Evolutionary conservation across 1,284 basidiomycete genomes (phyloP).

Genomic region (Apiotrichum gamsii): DNA sequence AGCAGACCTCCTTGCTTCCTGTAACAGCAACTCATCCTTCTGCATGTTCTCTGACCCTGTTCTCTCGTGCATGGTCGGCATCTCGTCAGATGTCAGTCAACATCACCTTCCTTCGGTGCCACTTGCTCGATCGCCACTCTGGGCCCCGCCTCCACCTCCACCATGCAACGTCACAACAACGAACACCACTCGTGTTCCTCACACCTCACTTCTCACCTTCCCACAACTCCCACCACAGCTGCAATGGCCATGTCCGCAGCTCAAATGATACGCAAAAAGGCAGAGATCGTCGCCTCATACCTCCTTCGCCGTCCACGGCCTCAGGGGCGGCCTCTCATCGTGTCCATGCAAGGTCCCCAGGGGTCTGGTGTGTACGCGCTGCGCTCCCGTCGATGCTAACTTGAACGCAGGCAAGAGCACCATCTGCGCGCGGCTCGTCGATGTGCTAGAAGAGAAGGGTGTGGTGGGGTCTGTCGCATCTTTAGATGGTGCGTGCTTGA

Average conservation of each 20-base stretch:
- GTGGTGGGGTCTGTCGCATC: slow-evolving; percentile 7
- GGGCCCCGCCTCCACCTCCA: background rate
- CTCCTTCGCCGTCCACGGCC: background rate
- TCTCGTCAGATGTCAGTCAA: no score
- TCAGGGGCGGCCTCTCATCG: slow-evolving; percentile 1
- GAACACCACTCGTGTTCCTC: background rate
- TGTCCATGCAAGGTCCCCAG: slow-evolving; percentile 14
- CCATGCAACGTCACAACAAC: background rate
- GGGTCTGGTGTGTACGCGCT: slow-evolving; percentile 4
- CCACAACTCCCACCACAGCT: background rate
- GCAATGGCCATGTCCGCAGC: background rate
- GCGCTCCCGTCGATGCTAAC: background rate
- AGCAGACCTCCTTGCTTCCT: no score
- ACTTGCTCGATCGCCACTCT: no score
- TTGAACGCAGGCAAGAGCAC: slow-evolving; percentile 11
- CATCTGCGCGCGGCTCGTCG: slow-evolving; percentile 4
- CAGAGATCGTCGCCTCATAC: background rate
- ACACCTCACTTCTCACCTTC: background rate
- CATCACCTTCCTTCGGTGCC: no score
- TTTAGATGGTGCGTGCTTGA: slow-evolving; percentile 9
- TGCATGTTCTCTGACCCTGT: no score
- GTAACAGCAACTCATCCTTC: no score
- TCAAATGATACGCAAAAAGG: background rate
- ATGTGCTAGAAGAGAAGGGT: slow-evolving; percentile 2
- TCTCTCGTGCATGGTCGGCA: no score